Evolutionary conservation across 352 stramenopile genomes (phyloP), one percentile per base, ranked within the genome.

Genomic region (Globisporangium perplexum): DNA sequence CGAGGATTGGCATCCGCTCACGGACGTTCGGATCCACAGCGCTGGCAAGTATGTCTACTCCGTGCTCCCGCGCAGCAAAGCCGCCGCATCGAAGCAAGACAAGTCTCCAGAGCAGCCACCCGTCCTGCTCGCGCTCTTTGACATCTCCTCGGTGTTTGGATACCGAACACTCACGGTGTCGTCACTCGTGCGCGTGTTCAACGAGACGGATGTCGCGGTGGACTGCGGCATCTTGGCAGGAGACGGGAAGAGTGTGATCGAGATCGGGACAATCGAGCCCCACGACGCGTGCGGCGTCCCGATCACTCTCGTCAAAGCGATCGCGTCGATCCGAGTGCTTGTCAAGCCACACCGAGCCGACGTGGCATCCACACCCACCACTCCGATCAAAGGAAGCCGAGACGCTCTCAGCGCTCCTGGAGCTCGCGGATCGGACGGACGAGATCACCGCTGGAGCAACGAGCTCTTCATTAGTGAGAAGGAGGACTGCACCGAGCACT

Each of bases 111-210:
- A 23, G 8, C 24, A 39, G 18, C 47, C 62, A 17, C 65, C 73
- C 11, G 47, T 78, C 24, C 28, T 90, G n/a, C 57, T 85, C 35
- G 77, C 81, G 0, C 57, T 94, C 5, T 79, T 94, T 47, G 81
- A 94, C 41, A 83, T 92, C 46, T 88, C 81, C 0, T 62, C 75
- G 1, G 69, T 80, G 11, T 77, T 79, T 57, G 83, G 82, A 1
- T 85, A 83, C 38, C 69, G 83, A 22, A 92, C 80, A 0, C 75
- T 94, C 18, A 92, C 78, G 0, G 78, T 94, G 24, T 94, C 83
- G 23, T 92, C 83, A 0, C 60, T 90, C 2, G 74, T 90, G 49
- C 72, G 78, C 7, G 60, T 94, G 22, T 91, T 88, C 52, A 94
- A 94, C 44, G 79, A 94, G 41, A 71, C 71, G 0, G 75, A 71